These are phyloP conservation scores for Raphanus raphanistrum DNA, from an alignment of 345 rosid species.

Conservation along the genomic window DNA sequence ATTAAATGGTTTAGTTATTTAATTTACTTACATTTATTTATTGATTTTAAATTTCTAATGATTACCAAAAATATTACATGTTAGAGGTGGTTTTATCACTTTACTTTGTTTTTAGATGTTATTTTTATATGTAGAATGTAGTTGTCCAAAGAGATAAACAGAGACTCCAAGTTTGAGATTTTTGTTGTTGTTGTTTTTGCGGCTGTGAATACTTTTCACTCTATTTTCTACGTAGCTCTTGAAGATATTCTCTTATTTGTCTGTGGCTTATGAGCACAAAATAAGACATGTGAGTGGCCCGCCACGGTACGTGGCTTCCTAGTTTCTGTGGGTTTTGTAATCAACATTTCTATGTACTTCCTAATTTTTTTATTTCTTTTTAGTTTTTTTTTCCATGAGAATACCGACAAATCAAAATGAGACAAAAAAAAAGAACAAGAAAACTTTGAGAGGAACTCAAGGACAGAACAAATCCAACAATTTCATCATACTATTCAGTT, in stretches of 20 bases:
- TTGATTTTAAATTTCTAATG: background rate
- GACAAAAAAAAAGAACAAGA: background rate
- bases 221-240: background rate
- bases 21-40: background rate
- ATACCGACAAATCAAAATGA: background rate
- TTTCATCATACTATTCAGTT: slow-evolving; percentile 40
- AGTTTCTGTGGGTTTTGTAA: background rate
- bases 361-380: background rate
- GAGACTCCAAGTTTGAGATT: background rate
- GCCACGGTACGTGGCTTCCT: background rate
- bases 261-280: background rate
- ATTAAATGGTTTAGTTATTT: background rate
- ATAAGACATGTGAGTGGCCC: background rate
- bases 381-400: background rate
- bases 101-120: background rate
- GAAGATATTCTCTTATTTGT: background rate
- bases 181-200: too few species aligned
- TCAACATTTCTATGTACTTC: background rate
- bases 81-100: background rate
- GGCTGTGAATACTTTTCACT: background rate
- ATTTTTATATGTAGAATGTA: background rate
- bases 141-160: background rate
- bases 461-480: slow-evolving; percentile 17
- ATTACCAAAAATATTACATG: background rate
- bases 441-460: background rate